phyloP scores from a whole-genome alignment of 116 monocot species.

The Zostera marina region DNA sequence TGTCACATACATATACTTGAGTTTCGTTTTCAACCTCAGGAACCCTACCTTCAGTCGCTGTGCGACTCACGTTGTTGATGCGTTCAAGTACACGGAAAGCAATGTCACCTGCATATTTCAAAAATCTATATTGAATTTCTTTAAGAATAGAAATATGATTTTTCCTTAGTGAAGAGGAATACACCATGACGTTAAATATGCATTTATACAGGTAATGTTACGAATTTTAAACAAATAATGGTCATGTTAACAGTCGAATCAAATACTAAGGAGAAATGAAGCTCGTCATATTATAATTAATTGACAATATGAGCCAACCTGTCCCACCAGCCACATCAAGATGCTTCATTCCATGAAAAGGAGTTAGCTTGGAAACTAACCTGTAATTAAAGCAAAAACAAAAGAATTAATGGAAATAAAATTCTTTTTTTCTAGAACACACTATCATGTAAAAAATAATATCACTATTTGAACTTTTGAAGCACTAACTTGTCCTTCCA shows the following conservation, averaged over 20 bases:
- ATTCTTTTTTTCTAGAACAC: too few species aligned
- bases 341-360: constrained; percentile 98
- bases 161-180: too few species aligned
- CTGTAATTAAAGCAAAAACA: constrained; percentile 10
- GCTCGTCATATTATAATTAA: neutral
- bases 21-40: constrained; percentile 50
- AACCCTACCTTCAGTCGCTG: constrained; percentile 31
- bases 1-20: constrained; percentile 67
- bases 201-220: too few species aligned
- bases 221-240: too few species aligned
- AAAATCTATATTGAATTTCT: neutral
- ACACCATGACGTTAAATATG: too few species aligned
- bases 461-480: neutral
- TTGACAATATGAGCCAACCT: constrained; percentile 12
- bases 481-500: constrained; percentile 83
- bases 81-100: constrained; percentile 72
- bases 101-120: constrained; percentile 51
- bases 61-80: constrained; percentile 56
- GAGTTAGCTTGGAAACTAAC: constrained; percentile 65
- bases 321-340: constrained; percentile 79
- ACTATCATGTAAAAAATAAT: neutral
- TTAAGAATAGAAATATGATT: too few species aligned
- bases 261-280: neutral
- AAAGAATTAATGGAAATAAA: neutral
- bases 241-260: neutral